Evolutionary conservation across 2,329 filamentous ascomycete species (phyloP).

Genomic region (Beauveria pseudobassiana): DNA sequence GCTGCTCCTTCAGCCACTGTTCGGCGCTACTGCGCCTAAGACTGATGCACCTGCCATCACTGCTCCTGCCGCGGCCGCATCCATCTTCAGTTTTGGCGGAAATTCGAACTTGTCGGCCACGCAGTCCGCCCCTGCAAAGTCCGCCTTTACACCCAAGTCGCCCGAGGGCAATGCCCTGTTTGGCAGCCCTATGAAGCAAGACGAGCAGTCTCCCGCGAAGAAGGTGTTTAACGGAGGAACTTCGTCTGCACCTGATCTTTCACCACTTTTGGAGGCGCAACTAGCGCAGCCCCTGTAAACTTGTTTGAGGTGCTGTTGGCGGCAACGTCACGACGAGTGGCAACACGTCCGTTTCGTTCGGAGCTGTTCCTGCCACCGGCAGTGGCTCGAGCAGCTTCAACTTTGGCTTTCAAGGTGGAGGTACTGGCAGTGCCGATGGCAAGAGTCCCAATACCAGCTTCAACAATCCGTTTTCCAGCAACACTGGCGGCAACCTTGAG

Average conservation of each 20-base stretch:
- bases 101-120: conserved; percentile 23
- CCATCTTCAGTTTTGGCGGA: conserved; percentile 27
- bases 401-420: conserved; percentile 26
- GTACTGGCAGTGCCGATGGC: neutral
- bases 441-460: conserved; percentile 24
- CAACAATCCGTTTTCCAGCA: conserved; percentile 33
- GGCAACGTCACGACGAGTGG: conserved; percentile 18
- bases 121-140: conserved; percentile 23
- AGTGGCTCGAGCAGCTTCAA: conserved; percentile 18
- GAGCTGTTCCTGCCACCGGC: conserved; percentile 17
- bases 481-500: conserved; percentile 17
- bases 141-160: conserved; percentile 32
- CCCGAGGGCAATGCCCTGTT: conserved; percentile 27
- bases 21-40: conserved; percentile 21
- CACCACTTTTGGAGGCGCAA: conserved; percentile 23
- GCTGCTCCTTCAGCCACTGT: conserved; percentile 20
- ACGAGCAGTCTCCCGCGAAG: conserved; percentile 31
- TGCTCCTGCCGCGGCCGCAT: conserved; percentile 17
- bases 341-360: conserved; percentile 31
- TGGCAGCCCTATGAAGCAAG: conserved; percentile 37
- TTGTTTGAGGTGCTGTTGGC: conserved; percentile 26
- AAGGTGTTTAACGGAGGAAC: conserved; percentile 21
- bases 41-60: conserved; percentile 17
- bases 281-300: conserved; percentile 26
- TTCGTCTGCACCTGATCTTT: conserved; percentile 24